phyloP scores from a whole-genome alignment of 1,284 basidiomycete species.

The Apiotrichum porosum region DNA sequence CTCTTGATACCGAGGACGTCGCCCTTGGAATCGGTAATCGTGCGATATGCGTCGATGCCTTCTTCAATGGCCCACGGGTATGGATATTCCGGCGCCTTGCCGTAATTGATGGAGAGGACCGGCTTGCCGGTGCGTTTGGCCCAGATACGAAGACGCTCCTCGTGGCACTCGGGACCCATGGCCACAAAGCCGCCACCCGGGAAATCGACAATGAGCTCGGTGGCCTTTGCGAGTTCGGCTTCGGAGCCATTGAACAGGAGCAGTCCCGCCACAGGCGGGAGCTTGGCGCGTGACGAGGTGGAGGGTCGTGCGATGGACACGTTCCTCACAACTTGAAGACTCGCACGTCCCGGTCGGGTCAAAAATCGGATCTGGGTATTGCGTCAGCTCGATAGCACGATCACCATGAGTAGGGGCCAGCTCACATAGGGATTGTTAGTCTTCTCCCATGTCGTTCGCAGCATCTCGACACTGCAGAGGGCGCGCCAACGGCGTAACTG shows the following conservation, averaged over 20 bases:
- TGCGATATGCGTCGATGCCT: conserved; percentile 80
- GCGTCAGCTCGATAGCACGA: no score
- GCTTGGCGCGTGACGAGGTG: conserved; percentile 64
- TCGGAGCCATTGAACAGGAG: conserved; percentile 76
- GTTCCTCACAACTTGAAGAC: conserved; percentile 65
- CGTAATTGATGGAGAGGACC: conserved; percentile 84
- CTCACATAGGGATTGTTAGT: conserved; percentile 83
- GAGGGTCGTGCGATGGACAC: conserved; percentile 76
- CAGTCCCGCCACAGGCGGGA: conserved; percentile 69
- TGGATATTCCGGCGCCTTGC: conserved; percentile 94
- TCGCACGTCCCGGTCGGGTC: conserved; percentile 57
- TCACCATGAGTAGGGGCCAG: no score
- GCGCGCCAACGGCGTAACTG: conserved; percentile 86
- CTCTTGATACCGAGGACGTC: conserved; percentile 70
- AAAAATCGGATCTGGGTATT: conserved; percentile 62
- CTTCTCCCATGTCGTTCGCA: conserved; percentile 94
- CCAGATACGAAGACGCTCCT: conserved; percentile 87
- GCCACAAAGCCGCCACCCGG: conserved; percentile 95
- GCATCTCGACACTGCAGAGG: conserved; percentile 91
- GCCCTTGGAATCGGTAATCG: conserved; percentile 75
- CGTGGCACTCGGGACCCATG: conserved; percentile 92
- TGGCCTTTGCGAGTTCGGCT: conserved; percentile 61
- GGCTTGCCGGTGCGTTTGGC: conserved; percentile 72
- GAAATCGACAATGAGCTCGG: conserved; percentile 82
- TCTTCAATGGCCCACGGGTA: conserved; percentile 95